Percentiles rank a stretch among this genome's conserved stretches.
Conservation (phyloP, 1,284 basidiomycete genomes). For the Rhodofomes roseus region DNA sequence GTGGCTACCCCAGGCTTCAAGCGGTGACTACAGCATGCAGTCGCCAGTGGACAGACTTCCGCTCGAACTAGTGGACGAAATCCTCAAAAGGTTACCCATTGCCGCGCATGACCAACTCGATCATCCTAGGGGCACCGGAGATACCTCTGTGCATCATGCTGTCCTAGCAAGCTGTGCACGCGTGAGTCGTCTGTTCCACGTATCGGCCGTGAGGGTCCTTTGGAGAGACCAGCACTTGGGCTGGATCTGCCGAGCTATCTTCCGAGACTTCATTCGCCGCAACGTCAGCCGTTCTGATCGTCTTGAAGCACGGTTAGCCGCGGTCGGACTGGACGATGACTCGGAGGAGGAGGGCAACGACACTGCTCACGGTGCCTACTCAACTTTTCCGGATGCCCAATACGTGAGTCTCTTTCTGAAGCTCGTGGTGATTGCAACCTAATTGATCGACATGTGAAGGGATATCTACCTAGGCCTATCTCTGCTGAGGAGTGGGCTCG, state of each 20-base stretch:
- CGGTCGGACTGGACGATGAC: neutral
- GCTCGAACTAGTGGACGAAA: no score
- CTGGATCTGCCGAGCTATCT: neutral
- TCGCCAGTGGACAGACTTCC: no score
- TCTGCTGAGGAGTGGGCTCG: neutral
- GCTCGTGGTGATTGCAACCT: no score
- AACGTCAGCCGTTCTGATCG: neutral
- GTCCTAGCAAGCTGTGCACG: neutral
- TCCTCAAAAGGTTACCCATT: no score
- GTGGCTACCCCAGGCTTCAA: no score
- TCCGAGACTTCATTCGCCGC: neutral
- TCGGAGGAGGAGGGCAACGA: neutral
- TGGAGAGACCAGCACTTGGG: neutral
- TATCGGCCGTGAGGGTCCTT: neutral
- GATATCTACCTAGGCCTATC: neutral
- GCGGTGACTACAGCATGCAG: no score
- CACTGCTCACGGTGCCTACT: neutral
- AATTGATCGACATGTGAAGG: neutral
- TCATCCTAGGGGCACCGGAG: no score
- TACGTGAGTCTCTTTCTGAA: no score
- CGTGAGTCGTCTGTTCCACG: neutral
- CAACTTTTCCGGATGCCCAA: neutral
- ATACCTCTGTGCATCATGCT: neutral
- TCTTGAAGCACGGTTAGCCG: neutral
- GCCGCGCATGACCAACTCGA: no score